phyloP scores from a whole-genome alignment of 2,329 filamentous ascomycete species.

The Amesomyces nigricolor region DNA sequence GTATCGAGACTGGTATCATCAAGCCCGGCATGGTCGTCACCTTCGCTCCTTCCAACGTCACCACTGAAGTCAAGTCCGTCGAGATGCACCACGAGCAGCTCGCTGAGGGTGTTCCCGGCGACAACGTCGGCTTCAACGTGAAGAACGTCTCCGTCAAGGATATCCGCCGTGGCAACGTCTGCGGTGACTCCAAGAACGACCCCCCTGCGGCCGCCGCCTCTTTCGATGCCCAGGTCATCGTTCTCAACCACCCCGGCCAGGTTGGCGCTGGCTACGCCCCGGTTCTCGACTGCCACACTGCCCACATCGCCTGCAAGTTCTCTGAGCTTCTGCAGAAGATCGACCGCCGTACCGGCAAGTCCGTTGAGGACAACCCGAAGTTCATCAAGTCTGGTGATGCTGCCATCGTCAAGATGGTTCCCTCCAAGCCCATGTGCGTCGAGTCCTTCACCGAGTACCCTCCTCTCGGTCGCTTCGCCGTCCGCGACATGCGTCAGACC shows the following conservation, averaged over 20 bases:
- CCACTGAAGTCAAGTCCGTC: constrained; percentile 99
- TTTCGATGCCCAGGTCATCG: constrained; percentile 99
- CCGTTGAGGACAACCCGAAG: constrained; percentile 86
- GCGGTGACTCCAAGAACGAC: constrained; percentile 99
- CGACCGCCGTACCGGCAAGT: constrained; percentile 99
- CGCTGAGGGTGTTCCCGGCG: constrained; percentile 86
- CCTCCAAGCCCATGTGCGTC: constrained; percentile 99
- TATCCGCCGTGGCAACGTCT: constrained; percentile 99
- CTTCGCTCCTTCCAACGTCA: constrained; percentile 97
- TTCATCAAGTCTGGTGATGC: constrained; percentile 99
- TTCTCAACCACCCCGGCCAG: constrained; percentile 99
- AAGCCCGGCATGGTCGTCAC: constrained; percentile 91
- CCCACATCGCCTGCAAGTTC: constrained; percentile 99
- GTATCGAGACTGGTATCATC: constrained; percentile 99
- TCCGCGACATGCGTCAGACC: constrained; percentile 95
- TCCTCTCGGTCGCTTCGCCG: constrained; percentile 98
- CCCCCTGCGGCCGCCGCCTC: constrained; percentile 81
- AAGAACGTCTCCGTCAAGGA: constrained; percentile 99
- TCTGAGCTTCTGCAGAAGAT: constrained; percentile 99
- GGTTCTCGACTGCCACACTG: constrained; percentile 99
- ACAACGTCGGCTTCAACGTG: constrained; percentile 99
- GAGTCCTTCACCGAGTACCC: constrained; percentile 99
- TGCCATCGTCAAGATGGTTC: constrained; percentile 99
- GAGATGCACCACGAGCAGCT: constrained; percentile 99
- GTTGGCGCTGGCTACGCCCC: constrained; percentile 98